These are phyloP conservation scores for Aspergillus fructus DNA, from an alignment of 2,329 filamentous ascomycete species.

Conservation along the genomic window DNA sequence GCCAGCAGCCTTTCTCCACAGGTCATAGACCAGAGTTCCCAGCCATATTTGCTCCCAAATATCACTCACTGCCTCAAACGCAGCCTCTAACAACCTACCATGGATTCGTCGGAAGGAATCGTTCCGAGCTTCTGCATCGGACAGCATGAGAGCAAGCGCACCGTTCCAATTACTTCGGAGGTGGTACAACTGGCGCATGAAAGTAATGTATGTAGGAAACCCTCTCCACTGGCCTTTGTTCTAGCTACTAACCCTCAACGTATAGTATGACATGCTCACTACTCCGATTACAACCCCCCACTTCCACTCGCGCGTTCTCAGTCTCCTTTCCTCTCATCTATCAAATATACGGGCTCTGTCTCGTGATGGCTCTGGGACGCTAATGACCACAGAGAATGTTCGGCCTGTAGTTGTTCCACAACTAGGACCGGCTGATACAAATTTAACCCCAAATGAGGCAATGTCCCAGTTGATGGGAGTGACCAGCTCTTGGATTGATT, in stretches of 20 bases:
- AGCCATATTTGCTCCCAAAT: background rate
- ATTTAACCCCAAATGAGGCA: slow-evolving; percentile 78
- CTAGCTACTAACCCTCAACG: background rate
- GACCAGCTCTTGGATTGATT: slow-evolving; percentile 89
- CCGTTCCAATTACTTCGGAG: slow-evolving; percentile 49
- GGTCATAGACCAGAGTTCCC: background rate
- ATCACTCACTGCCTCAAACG: background rate
- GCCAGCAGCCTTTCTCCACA: background rate
- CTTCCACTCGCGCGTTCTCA: slow-evolving; percentile 60
- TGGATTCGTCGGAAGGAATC: slow-evolving; percentile 37
- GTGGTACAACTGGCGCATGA: slow-evolving; percentile 57
- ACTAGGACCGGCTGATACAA: slow-evolving; percentile 47
- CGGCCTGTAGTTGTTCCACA: slow-evolving; percentile 41
- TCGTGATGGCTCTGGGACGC: slow-evolving; percentile 37
- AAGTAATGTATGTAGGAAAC: slow-evolving; percentile 46
- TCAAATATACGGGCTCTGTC: slow-evolving; percentile 41
- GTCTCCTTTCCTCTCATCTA: slow-evolving; percentile 53
- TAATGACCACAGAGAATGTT: slow-evolving; percentile 42
- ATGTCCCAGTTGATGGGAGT: slow-evolving; percentile 75
- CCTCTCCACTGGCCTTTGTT: slow-evolving; percentile 8
- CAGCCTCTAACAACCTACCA: slow-evolving; percentile 16
- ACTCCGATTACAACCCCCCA: slow-evolving; percentile 60
- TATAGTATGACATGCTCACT: slow-evolving; percentile 66
- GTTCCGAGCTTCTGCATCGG: slow-evolving; percentile 58
- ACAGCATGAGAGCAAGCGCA: slow-evolving; percentile 59